Percentiles rank a stretch among this genome's conserved stretches.
Conservation (phyloP, 768 basidiomycete species). For the Agaricus subrufescens region DNA sequence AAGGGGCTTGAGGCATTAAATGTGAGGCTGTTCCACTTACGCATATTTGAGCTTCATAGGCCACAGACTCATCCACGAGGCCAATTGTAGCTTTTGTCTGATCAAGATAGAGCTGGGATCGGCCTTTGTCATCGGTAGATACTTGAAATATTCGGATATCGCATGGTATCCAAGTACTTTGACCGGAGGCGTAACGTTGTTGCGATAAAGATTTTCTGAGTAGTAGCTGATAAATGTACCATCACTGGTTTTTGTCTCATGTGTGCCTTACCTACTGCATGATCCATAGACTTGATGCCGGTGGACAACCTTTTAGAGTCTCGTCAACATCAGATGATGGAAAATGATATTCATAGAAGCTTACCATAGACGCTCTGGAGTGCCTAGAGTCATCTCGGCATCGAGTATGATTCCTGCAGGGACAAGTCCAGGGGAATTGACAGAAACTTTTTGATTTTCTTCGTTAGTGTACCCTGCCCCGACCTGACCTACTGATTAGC, state of each 20-base stretch:
- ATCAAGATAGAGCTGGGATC: constrained; percentile 50
- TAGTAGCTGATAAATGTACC: not conserved
- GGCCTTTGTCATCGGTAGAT: constrained; percentile 61
- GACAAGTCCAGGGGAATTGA: constrained; percentile 51
- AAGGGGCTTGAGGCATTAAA: not conserved
- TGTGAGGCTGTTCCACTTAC: constrained; percentile 23
- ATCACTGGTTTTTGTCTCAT: not conserved
- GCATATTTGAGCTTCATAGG: constrained; percentile 52
- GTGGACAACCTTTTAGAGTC: constrained; percentile 60
- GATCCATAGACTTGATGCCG: constrained; percentile 75
- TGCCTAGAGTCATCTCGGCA: constrained; percentile 65
- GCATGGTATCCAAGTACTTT: constrained; percentile 65
- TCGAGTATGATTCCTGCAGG: constrained; percentile 77
- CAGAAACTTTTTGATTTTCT: constrained; percentile 57
- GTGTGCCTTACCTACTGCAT: constrained; percentile 58
- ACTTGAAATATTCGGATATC: constrained; percentile 67
- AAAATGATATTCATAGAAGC: constrained; percentile 9
- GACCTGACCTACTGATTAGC: constrained; percentile 29
- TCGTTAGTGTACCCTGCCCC: constrained; percentile 73
- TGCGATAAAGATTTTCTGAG: constrained; percentile 61
- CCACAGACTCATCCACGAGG: constrained; percentile 81
- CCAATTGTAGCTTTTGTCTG: constrained; percentile 67
- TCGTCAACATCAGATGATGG: not conserved
- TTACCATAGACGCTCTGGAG: constrained; percentile 74
- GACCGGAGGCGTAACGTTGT: constrained; percentile 48